These are phyloP conservation scores for Grammothele lineata DNA, from an alignment of 768 basidiomycete genomes.

Conservation along the genomic window DNA sequence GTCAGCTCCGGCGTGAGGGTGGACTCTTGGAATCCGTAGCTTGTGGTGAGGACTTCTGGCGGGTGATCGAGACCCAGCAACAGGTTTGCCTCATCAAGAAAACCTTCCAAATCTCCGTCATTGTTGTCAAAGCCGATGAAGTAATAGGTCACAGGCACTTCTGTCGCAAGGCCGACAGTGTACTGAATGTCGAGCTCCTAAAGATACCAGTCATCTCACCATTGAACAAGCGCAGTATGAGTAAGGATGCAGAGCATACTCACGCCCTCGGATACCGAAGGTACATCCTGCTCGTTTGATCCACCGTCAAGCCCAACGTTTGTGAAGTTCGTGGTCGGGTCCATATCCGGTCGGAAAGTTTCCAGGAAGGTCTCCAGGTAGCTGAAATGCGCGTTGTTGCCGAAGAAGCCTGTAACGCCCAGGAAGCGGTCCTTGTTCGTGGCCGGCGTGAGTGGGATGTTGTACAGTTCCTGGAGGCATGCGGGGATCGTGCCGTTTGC, in stretches of 20 bases:
- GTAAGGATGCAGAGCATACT: neutral
- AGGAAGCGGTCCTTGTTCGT: conserved; percentile 15
- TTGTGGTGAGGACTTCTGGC: conserved; percentile 30
- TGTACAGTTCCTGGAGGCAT: conserved; percentile 26
- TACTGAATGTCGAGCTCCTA: conserved; percentile 34
- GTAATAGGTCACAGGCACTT: conserved; percentile 29
- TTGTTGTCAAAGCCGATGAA: conserved; percentile 25
- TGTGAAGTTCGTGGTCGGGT: conserved; percentile 19
- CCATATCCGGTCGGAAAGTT: conserved; percentile 22
- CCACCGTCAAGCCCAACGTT: conserved; percentile 27
- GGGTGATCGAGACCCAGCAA: conserved; percentile 20
- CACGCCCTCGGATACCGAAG: conserved; percentile 25
- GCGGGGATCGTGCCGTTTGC: conserved; percentile 16
- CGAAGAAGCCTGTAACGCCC: conserved; percentile 26
- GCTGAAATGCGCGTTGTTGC: conserved; percentile 18
- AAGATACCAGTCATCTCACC: neutral
- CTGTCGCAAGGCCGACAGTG: conserved; percentile 29
- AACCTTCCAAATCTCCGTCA: conserved; percentile 26
- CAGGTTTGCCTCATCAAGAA: conserved; percentile 28
- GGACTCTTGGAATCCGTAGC: conserved; percentile 48
- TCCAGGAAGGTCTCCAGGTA: conserved; percentile 20
- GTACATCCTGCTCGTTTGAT: conserved; percentile 16
- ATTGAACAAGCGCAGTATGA: neutral
- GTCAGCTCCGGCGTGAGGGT: conserved; percentile 27
- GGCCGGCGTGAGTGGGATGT: conserved; percentile 10